Percentiles rank a stretch among this genome's conserved stretches.
Conservation (phyloP, 257 asterid genomes). For the Solanum ossicruentum region DNA sequence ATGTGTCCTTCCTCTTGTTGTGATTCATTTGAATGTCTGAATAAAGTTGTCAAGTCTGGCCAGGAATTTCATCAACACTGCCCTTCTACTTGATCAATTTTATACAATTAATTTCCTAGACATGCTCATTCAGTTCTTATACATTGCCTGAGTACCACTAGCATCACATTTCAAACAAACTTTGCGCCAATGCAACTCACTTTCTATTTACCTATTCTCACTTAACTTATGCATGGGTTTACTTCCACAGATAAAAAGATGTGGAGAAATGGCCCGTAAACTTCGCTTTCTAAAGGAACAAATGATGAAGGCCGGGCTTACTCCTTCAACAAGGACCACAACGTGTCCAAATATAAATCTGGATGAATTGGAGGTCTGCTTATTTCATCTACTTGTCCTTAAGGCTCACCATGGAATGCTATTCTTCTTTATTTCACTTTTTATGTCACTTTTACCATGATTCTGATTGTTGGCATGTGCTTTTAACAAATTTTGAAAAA, state of each 20-base stretch:
- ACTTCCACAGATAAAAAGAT: slow-evolving; percentile 37
- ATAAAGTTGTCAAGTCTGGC: background rate
- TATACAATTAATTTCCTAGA: background rate
- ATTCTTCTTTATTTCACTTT: background rate
- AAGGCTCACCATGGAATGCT: background rate
- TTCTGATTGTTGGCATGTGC: background rate
- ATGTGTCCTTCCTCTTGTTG: background rate
- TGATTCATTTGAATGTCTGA: background rate
- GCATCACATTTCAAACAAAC: background rate
- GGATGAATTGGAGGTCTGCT: slow-evolving; percentile 50
- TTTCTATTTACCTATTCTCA: background rate
- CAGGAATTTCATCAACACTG: background rate
- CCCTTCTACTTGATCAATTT: background rate
- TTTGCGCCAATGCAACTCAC: background rate
- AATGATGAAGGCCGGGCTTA: slow-evolving; percentile 35
- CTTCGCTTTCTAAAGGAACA: slow-evolving; percentile 41
- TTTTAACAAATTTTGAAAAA: background rate
- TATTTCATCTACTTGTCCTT: background rate
- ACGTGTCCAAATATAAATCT: slow-evolving; percentile 14
- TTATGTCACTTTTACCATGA: background rate
- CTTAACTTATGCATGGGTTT: background rate
- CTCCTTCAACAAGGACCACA: slow-evolving; percentile 25
- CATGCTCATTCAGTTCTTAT: background rate
- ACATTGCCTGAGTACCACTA: background rate
- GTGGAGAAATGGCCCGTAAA: slow-evolving; percentile 58